These are phyloP conservation scores for Rubroboletus satanas DNA, from an alignment of 768 basidiomycete genomes.

Conservation along the genomic window DNA sequence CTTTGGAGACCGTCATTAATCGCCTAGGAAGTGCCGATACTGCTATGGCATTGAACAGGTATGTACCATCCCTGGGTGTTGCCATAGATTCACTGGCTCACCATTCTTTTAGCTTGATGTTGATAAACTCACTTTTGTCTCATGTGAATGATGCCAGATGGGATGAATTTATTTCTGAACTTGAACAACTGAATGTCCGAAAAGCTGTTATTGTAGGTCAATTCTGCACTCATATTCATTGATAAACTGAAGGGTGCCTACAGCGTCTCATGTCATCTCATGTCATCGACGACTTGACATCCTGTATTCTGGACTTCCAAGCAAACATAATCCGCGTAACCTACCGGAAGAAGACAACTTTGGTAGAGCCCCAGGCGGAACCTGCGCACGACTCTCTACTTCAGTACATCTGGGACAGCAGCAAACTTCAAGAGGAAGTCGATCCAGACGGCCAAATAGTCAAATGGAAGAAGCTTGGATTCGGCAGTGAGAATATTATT, in stretches of 20 bases:
- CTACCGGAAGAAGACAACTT: slow-evolving; percentile 75
- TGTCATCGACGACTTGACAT: slow-evolving; percentile 76
- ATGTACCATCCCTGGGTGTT: slow-evolving; percentile 5
- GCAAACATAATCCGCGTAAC: slow-evolving; percentile 76
- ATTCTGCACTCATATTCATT: not conserved
- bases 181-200: slow-evolving; percentile 73
- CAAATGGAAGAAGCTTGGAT: slow-evolving; percentile 79
- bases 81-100: slow-evolving; percentile 5
- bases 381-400: slow-evolving; percentile 54
- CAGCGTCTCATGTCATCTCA: slow-evolving; percentile 83
- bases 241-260: slow-evolving; percentile 9
- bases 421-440: slow-evolving; percentile 51
- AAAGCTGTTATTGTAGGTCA: slow-evolving; percentile 75
- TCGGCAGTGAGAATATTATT: slow-evolving; percentile 67
- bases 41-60: slow-evolving; percentile 83
- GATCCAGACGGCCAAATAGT: slow-evolving; percentile 47
- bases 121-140: slow-evolving; percentile 81
- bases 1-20: slow-evolving; percentile 80
- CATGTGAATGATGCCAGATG: slow-evolving; percentile 76
- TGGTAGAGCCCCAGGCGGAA: slow-evolving; percentile 66
- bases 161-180: slow-evolving; percentile 72
- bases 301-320: slow-evolving; percentile 85
- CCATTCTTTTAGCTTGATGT: slow-evolving; percentile 63
- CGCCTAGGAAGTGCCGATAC: slow-evolving; percentile 79
- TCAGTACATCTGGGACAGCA: slow-evolving; percentile 64